Evolutionary conservation across 2,329 filamentous ascomycete species (phyloP).

Genomic region (Lachnellula occidentalis): DNA sequence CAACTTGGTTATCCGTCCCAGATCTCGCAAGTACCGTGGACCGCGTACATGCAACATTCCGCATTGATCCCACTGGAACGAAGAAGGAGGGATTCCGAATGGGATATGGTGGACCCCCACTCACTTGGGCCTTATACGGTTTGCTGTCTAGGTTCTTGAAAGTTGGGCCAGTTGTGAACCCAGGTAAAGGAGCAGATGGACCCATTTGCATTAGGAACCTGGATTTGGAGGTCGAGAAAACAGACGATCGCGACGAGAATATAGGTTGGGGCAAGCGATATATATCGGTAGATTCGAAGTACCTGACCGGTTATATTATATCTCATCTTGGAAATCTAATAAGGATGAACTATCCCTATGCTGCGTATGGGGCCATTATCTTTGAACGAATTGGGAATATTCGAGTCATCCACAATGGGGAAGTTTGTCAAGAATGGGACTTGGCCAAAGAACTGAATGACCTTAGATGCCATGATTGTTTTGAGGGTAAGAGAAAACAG

Average conservation of each 20-base stretch:
- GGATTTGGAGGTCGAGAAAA: neutral
- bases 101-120: neutral
- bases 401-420: neutral
- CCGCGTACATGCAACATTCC: neutral
- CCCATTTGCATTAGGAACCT: neutral
- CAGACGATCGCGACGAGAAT: neutral
- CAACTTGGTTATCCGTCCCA: slow-evolving; percentile 1
- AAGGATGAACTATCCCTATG: neutral
- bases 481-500: neutral
- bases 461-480: neutral
- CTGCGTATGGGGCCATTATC: neutral
- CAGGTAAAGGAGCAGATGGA: neutral
- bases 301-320: neutral
- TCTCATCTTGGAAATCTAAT: neutral
- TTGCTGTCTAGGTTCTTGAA: neutral
- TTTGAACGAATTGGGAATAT: neutral
- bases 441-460: neutral
- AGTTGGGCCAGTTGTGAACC: neutral
- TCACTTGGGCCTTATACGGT: neutral
- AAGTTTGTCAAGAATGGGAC: neutral
- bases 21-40: neutral
- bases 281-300: too few relatives aligned
- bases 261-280: too few relatives aligned
- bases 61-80: neutral
- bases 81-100: neutral